Evolutionary conservation across 106 monocot species (phyloP), one percentile per base, ranked within the genome.

Genomic region (Gastrodia elata): DNA sequence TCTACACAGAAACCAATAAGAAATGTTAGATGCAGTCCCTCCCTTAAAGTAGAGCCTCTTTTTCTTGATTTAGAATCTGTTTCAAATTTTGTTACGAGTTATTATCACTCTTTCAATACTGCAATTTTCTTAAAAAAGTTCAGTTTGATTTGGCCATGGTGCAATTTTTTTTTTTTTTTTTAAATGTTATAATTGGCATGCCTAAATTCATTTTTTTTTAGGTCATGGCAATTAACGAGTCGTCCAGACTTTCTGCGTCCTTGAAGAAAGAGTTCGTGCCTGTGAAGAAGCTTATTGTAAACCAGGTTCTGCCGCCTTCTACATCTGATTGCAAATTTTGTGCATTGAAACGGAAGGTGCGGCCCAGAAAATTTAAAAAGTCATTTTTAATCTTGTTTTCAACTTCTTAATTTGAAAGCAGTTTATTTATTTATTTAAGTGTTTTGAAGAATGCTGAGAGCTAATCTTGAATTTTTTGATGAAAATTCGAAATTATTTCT

Each of bases 241-340:
- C 97, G 68, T 88, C 93, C 38, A 88, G 97, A 68, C 80, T 95
- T n/a, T 79, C 79, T 84, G 77, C 88, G 40, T 93, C 97, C 39
- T 79, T 97, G 73, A 88, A 85, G 86, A 97, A 97, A 79, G 97
- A 97, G 80, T 80, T 44, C 71, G 97, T 97, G 55, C 89, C 93
- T 4, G 93, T 97, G 32, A 90, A 71, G 76, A 92, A 86, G 68
- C 90, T 97, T 35, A 85, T 97, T 52, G 88, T 97, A 33, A 97
- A 97, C 68, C 97, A 97, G 77, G 64, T 97, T 81, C 72, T 97
- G 68, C 97, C 97, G 38, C 92, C 97, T 40, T 90, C 97, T 56
- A 70, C 90, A 58, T 93, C 93, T 41, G 97, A 97, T 79, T 97
- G 97, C 84, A 97, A 90, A 64, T 97, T 97, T 73, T 97, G 97